Conservation (phyloP, 2,329 filamentous ascomycete species). For the Acephala macrosclerotiorum region DNA sequence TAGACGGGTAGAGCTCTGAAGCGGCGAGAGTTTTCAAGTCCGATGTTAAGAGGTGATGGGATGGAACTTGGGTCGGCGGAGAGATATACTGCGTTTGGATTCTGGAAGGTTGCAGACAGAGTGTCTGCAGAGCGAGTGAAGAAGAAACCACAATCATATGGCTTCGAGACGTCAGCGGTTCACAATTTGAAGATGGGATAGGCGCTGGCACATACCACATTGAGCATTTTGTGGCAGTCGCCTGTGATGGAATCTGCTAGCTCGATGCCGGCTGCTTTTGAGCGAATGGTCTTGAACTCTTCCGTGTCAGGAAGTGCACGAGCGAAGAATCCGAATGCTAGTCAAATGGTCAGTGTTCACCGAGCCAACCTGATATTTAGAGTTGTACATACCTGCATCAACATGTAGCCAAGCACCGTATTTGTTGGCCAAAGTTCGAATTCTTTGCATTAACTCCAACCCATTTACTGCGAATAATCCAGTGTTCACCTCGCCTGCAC, state of each 20-base stretch:
- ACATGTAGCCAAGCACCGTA: conserved; percentile 88
- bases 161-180: conserved; percentile 45
- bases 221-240: conserved; percentile 91
- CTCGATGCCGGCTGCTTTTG: conserved; percentile 69
- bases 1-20: conserved; percentile 94
- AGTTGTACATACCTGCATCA: conserved; percentile 67
- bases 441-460: conserved; percentile 50
- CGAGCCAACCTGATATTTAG: not conserved
- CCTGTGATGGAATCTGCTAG: conserved; percentile 87
- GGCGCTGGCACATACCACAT: conserved; percentile 66
- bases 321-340: conserved; percentile 85
- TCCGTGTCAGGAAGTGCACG: conserved; percentile 64
- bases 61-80: conserved; percentile 56
- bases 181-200: not conserved
- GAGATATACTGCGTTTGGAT: conserved; percentile 87
- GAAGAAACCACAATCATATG: conserved; percentile 93
- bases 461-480: conserved; percentile 75
- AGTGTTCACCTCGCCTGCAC: conserved; percentile 90
- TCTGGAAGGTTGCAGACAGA: conserved; percentile 74
- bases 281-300: conserved; percentile 62
- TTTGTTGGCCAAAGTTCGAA: conserved; percentile 75
- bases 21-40: conserved; percentile 88
- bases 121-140: conserved; percentile 70
- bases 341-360: not conserved
- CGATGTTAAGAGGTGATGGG: conserved; percentile 85